Base-by-base conservation (phyloP, 1,284 basidiomycete species). In the Melampsora larici-populina region DNA sequence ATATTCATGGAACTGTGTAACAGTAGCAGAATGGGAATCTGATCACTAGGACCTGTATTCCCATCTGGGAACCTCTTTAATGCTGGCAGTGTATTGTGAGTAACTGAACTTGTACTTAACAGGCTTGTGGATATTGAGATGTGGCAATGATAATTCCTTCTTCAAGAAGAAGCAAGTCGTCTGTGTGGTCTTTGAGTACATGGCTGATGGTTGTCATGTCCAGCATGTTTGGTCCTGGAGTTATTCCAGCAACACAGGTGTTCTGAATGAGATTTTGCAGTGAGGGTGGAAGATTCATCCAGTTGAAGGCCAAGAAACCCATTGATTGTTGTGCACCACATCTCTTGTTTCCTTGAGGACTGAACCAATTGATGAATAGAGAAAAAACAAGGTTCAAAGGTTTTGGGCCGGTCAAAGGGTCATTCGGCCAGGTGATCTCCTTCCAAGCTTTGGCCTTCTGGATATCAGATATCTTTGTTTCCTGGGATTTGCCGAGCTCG, bases 311-410 rank as follows among this genome's bases (percentile, higher is more conserved):
- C 29, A 73, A 46, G 1, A 62, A 24, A 2, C 70, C 70, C 36
- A 73, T 11, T 1, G 62, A 73, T 62, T 62, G 26, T 13, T 64
- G 58, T n/a, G 62, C 64, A 18, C 70, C 70, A 1, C 43, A 43
- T 13, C 48, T 13, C 40, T 73, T 73, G 62, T 73, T 73, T 15
- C 60, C 60, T 17, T n/a, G 31, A 15, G 36, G 70, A 49, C 64
- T 73, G 31, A 73, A 73, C 70, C 70, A 73, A 65, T 73, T 43
- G 43, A 65, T 24, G 49, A 64, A 64, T 18, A 73, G 46, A 5
- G 70, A 73, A 49, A 73, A 73, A 17, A 29, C 29, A 33, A 71
- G n/a, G 33, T 71, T 24, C n/a, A 71, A 43, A 15, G 70, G 55
- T 13, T 33, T 26, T 49, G 48, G 48, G 11, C 21, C 21, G 11